Evolutionary conservation across 75 land plant genomes (phyloP).

Genomic region (Isoetes taiwanensis): DNA sequence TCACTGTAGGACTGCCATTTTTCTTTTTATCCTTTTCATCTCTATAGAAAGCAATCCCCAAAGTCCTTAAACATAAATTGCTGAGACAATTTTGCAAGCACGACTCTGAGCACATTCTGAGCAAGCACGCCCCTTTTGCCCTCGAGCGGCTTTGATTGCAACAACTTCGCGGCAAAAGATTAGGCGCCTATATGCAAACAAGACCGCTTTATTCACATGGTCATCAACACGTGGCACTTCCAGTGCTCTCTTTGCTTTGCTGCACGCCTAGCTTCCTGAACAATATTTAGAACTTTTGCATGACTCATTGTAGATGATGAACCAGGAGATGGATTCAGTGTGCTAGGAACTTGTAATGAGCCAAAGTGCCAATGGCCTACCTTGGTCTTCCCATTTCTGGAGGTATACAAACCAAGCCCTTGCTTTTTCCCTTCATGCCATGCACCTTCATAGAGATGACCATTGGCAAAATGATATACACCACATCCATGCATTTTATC

Average conservation of each 20-base stretch:
- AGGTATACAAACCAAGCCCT: neutral
- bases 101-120: too few relatives aligned
- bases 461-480: constrained; percentile 5
- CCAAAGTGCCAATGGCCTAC: constrained; percentile 4
- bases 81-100: too few relatives aligned
- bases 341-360: neutral
- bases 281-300: constrained; percentile 6
- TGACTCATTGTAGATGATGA: neutral
- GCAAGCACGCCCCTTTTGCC: too few relatives aligned
- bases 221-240: constrained; percentile 1
- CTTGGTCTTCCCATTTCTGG: neutral
- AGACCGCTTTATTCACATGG: neutral
- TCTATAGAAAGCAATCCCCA: too few relatives aligned
- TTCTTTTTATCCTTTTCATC: too few relatives aligned
- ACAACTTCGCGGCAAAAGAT: too few relatives aligned
- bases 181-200: too few relatives aligned
- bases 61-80: too few relatives aligned
- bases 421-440: constrained; percentile 2
- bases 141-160: too few relatives aligned
- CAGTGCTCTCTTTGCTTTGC: neutral
- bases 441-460: neutral
- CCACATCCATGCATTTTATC: constrained; percentile 5
- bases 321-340: constrained; percentile 6
- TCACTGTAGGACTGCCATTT: too few relatives aligned
- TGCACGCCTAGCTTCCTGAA: neutral